phyloP scores from a whole-genome alignment of 441 rosid genomes.

The Manihot esculenta region DNA sequence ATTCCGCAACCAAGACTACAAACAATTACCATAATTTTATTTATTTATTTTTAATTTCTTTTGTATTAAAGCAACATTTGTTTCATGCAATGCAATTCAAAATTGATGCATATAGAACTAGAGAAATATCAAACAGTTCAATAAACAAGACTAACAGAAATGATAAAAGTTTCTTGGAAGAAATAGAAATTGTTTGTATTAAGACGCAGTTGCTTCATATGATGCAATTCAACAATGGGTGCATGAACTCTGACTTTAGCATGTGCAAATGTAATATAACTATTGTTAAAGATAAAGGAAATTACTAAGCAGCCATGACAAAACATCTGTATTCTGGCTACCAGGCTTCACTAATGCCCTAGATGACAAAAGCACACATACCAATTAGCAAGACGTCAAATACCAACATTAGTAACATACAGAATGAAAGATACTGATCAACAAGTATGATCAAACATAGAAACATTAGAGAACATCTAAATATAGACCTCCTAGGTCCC shows the following conservation, averaged over 20 bases:
- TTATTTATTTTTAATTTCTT: too few relatives aligned
- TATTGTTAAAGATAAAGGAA: conserved; percentile 39
- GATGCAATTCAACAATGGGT: neutral
- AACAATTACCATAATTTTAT: too few relatives aligned
- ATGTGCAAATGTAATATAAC: conserved; percentile 22
- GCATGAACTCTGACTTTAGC: conserved; percentile 11
- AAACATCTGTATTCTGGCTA: conserved; percentile 49
- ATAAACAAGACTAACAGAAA: too few relatives aligned
- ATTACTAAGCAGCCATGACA: conserved; percentile 53
- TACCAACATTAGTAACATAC: conserved; percentile 21
- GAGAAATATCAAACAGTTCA: too few relatives aligned
- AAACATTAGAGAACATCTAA: conserved; percentile 13
- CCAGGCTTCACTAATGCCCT: conserved; percentile 58
- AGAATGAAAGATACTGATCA: conserved; percentile 14
- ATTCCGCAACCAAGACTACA: neutral
- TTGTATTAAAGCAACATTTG: neutral
- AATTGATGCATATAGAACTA: neutral
- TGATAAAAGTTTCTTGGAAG: too few relatives aligned
- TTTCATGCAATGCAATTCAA: conserved; percentile 8
- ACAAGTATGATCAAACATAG: conserved; percentile 20
- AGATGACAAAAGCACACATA: conserved; percentile 43
- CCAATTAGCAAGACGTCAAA: conserved; percentile 39
- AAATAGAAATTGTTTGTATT: neutral
- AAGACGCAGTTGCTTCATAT: conserved; percentile 5
- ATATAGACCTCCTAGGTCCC: conserved; percentile 12